Base-by-base conservation (phyloP, 208 protist species). In the Lotmaria passim region DNA sequence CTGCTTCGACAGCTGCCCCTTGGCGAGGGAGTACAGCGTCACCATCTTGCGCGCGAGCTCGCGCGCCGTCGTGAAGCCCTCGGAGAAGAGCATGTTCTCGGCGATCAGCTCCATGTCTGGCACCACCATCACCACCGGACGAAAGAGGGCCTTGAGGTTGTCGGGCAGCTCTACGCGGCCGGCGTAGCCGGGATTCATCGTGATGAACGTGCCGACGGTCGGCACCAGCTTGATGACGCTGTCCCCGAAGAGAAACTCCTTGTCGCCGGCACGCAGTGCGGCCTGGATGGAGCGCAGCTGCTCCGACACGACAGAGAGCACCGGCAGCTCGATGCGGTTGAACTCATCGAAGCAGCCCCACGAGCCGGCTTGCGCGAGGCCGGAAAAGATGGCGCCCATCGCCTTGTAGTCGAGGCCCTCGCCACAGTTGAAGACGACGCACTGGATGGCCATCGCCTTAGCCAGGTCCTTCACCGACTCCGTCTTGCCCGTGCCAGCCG, bases 281-380 rank as follows among this genome's bases (percentile, higher is more conserved):
- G 88, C 84, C 77, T 99, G 98, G 69, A 99, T 99, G 21, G 86
- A 95, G 66, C 98, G 97, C 66, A 99, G 90, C 82, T 99, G 98
- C 74, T 97, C 93, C 17, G 98, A 99, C 51, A 99, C 96, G 39
- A 99, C 98, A 3, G 98, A 99, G 21, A 99, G 90, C 56, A 99
- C 98, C n/a, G 97, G 97, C 23, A 98, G 84, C 58, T 99, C 97
- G 73, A 99, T 99, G 41, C 99, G 90, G 80, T 99, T 99, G 82
- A 99, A 99, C 87, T 99, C 98, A 83, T 99, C 99, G 81, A 99
- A 99, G 89, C 98, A 99, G 55, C 98, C 98, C 98, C 98, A 99
- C 28, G 97, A 98, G 53, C 98, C 98, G 7, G 88, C 83, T 83
- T 99, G 98, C 30, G 92, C 95, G 1, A 99, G 87, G 3, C 99